Conservation (phyloP, 257 asterid genomes). For the Solanum dulcamara region DNA sequence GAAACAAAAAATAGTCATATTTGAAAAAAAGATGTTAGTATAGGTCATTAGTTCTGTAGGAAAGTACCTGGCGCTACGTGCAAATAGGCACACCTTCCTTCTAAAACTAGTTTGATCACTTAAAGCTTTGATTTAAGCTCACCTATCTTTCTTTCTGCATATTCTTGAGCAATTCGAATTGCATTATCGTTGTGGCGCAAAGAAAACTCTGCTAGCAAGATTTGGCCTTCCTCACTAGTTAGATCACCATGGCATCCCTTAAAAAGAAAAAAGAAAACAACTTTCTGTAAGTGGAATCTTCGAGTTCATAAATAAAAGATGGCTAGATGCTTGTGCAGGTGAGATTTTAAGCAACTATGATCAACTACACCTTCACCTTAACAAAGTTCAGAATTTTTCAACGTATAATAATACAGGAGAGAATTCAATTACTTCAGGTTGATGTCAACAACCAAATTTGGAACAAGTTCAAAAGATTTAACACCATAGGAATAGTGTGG, state of each 20-base stretch:
- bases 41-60: not conserved
- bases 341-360: not conserved
- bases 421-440: not conserved
- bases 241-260: slow-evolving; percentile 94
- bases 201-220: slow-evolving; percentile 80
- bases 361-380: not conserved
- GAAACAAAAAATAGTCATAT: not conserved
- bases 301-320: not conserved
- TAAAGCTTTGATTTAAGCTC: slow-evolving; percentile 29
- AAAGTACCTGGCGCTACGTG: not conserved
- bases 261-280: not conserved
- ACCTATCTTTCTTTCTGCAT: slow-evolving; percentile 42
- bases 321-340: not conserved
- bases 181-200: slow-evolving; percentile 69
- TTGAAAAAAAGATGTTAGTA: not conserved
- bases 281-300: not conserved
- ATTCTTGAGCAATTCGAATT: slow-evolving; percentile 51
- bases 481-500: not conserved
- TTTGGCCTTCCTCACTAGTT: slow-evolving; percentile 47
- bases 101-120: not conserved
- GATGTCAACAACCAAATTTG: not conserved
- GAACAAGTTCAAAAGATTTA: not conserved
- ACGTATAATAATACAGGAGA: not conserved
- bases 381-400: not conserved
- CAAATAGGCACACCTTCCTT: not conserved